phyloP scores from a whole-genome alignment of 2,329 filamentous ascomycete species.

The Penicillium sp. region DNA sequence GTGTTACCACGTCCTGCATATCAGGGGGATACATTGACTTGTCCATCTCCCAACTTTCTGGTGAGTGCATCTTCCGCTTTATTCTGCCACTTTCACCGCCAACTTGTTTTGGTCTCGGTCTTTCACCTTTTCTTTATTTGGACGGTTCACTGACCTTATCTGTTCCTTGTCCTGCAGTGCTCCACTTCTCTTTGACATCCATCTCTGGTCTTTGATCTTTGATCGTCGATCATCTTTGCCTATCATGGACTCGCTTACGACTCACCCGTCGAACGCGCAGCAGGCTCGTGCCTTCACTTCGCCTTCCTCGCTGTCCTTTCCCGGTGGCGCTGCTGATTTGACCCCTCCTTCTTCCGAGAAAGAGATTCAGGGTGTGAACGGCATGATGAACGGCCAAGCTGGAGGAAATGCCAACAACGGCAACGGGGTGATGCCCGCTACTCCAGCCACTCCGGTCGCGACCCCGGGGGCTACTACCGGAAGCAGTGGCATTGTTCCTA shows the following conservation, averaged over 20 bases:
- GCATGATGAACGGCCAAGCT: slow-evolving; percentile 55
- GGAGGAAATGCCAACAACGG: slow-evolving; percentile 63
- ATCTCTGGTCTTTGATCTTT: slow-evolving; percentile 4
- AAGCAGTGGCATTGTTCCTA: slow-evolving; percentile 87
- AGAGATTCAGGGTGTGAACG: slow-evolving; percentile 55
- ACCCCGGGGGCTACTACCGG: slow-evolving; percentile 81
- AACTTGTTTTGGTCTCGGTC: not conserved
- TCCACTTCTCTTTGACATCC: not conserved
- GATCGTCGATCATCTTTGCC: slow-evolving; percentile 3
- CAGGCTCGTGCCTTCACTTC: slow-evolving; percentile 97
- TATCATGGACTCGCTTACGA: slow-evolving; percentile 85
- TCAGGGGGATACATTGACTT: slow-evolving; percentile 92
- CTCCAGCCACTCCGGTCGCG: slow-evolving; percentile 68
- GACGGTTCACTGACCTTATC: not conserved
- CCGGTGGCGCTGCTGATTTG: slow-evolving; percentile 77
- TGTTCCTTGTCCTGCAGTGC: not conserved
- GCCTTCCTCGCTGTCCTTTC: slow-evolving; percentile 88
- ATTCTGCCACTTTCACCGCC: slow-evolving; percentile 16
- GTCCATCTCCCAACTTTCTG: slow-evolving; percentile 82
- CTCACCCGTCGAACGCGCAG: slow-evolving; percentile 84
- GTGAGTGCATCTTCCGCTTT: slow-evolving; percentile 39
- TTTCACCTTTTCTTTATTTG: not conserved
- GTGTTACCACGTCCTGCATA: slow-evolving; percentile 13
- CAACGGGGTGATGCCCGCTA: slow-evolving; percentile 82
- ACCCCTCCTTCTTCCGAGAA: slow-evolving; percentile 76